These are phyloP conservation scores for Scutellaria barbata DNA, from an alignment of 257 asterid species.

Conservation along the genomic window DNA sequence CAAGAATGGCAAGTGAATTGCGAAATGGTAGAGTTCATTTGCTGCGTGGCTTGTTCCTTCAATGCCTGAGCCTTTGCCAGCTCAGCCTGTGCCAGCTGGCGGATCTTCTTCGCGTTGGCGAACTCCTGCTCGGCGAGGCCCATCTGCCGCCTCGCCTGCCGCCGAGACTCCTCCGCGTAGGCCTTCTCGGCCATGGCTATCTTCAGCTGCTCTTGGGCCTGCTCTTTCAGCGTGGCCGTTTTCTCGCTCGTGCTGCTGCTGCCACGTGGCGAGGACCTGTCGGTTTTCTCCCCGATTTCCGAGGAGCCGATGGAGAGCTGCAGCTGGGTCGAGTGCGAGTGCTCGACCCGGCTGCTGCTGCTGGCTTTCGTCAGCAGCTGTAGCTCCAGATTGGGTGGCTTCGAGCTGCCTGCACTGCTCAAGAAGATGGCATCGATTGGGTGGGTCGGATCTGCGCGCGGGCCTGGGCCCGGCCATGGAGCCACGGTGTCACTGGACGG, in stretches of 20 bases:
- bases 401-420: slow-evolving; percentile 2
- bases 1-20: slow-evolving; percentile 76
- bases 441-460: not conserved
- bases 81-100: slow-evolving; percentile 78
- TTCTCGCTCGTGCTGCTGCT: slow-evolving; percentile 43
- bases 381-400: slow-evolving; percentile 61
- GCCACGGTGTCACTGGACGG: slow-evolving; percentile 54
- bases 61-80: slow-evolving; percentile 61
- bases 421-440: slow-evolving; percentile 28
- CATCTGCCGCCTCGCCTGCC: slow-evolving; percentile 64
- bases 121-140: slow-evolving; percentile 81
- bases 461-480: slow-evolving; percentile 27
- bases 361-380: slow-evolving; percentile 54
- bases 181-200: slow-evolving; percentile 68
- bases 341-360: slow-evolving; percentile 15
- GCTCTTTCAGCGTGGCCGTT: slow-evolving; percentile 1
- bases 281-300: slow-evolving; percentile 33
- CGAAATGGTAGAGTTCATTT: slow-evolving; percentile 53
- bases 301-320: slow-evolving; percentile 57
- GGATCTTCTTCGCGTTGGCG: slow-evolving; percentile 68
- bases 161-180: slow-evolving; percentile 74
- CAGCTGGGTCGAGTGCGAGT: slow-evolving; percentile 43
- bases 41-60: slow-evolving; percentile 62
- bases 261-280: slow-evolving; percentile 19
- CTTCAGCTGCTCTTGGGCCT: slow-evolving; percentile 45